Evolutionary conservation across 1,139 yeast genomes (phyloP).

Genomic region (Keqinozyma sinolaborantium): DNA sequence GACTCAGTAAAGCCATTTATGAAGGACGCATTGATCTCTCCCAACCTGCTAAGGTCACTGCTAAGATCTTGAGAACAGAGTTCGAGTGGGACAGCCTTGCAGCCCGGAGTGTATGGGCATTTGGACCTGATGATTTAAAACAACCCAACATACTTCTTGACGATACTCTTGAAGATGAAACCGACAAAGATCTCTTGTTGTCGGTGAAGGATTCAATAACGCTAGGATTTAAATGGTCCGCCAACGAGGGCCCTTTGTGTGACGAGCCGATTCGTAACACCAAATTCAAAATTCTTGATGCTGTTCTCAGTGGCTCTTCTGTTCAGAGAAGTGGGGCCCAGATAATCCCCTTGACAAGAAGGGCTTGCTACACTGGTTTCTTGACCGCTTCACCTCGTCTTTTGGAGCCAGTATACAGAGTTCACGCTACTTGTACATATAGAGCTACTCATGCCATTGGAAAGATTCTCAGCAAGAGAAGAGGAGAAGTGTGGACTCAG

Average conservation of each 20-base stretch:
- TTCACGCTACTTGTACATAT: slow-evolving; percentile 55
- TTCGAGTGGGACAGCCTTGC: slow-evolving; percentile 84
- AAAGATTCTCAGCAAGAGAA: slow-evolving; percentile 54
- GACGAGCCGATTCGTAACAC: slow-evolving; percentile 77
- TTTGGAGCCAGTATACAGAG: slow-evolving; percentile 78
- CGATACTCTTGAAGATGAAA: slow-evolving; percentile 71
- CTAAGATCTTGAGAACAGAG: slow-evolving; percentile 52
- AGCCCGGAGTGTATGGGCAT: slow-evolving; percentile 78
- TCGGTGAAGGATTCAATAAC: slow-evolving; percentile 51
- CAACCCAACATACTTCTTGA: slow-evolving; percentile 63
- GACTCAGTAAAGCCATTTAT: slow-evolving; percentile 57
- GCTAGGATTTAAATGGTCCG: slow-evolving; percentile 83
- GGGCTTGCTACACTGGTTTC: slow-evolving; percentile 82
- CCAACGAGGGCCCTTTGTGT: slow-evolving; percentile 85
- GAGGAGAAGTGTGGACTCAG: slow-evolving; percentile 53
- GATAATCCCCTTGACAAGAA: slow-evolving; percentile 75
- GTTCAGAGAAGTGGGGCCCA: slow-evolving; percentile 63
- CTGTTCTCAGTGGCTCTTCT: slow-evolving; percentile 45
- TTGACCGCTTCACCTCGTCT: slow-evolving; percentile 76
- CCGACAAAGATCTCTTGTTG: slow-evolving; percentile 51
- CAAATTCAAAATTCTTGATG: slow-evolving; percentile 69
- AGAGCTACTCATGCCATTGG: slow-evolving; percentile 43
- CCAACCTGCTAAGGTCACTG: slow-evolving; percentile 39
- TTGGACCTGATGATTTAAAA: slow-evolving; percentile 60
- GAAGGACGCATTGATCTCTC: slow-evolving; percentile 38